phyloP scores from a whole-genome alignment of 2,329 filamentous ascomycete genomes.

The Botrytis fragariae region DNA sequence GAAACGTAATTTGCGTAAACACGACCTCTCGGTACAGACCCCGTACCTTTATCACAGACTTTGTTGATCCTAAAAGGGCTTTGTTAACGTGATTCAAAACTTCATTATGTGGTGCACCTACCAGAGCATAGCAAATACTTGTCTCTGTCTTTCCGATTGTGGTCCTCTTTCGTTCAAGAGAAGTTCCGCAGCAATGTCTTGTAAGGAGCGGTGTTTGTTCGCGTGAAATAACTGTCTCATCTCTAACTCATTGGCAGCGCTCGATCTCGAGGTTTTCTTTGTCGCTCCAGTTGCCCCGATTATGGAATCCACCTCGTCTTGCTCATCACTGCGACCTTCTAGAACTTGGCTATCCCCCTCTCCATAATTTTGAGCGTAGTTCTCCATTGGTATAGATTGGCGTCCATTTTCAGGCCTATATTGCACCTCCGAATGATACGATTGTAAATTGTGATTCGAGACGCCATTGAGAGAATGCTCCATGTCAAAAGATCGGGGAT shows the following conservation, averaged over 20 bases:
- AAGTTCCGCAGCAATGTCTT: constrained; percentile 72
- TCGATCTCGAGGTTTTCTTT: constrained; percentile 62
- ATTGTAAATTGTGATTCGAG: constrained; percentile 44
- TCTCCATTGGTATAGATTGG: constrained; percentile 54
- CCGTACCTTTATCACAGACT: constrained; percentile 71
- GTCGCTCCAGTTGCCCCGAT: constrained; percentile 46
- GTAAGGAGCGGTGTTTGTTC: constrained; percentile 65
- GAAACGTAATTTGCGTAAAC: constrained; percentile 96
- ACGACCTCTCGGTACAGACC: constrained; percentile 85
- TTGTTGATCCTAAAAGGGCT: constrained; percentile 61
- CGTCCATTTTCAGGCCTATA: constrained; percentile 40
- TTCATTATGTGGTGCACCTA: constrained; percentile 44
- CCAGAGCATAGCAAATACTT: constrained; percentile 89
- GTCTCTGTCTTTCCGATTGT: constrained; percentile 78
- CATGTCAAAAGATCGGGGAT: constrained; percentile 48
- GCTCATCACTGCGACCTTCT: constrained; percentile 53
- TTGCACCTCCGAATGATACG: constrained; percentile 45
- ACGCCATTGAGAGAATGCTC: constrained; percentile 51
- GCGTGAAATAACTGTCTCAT: constrained; percentile 71
- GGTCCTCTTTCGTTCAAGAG: constrained; percentile 77
- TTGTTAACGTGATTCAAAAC: constrained; percentile 20
- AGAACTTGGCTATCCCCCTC: constrained; percentile 59
- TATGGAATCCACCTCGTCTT: constrained; percentile 56
- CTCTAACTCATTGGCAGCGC: constrained; percentile 77
- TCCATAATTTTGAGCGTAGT: constrained; percentile 54